Evolutionary conservation across 306 rosid genomes (phyloP).

Genomic region (Elaeagnus macrophylla): DNA sequence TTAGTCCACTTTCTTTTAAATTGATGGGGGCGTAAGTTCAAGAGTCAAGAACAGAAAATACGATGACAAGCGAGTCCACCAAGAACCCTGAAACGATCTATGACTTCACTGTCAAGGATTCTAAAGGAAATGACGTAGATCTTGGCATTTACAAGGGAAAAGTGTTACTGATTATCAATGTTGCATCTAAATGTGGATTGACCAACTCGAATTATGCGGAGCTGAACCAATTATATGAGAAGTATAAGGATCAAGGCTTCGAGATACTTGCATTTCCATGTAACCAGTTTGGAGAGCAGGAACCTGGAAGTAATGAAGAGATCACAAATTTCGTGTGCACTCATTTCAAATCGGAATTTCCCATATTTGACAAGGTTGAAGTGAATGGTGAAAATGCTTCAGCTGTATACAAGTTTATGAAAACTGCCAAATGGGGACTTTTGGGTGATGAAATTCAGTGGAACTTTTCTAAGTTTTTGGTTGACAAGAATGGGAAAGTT

Average conservation of each 20-base stretch:
- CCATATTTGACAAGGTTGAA: constrained; percentile 87
- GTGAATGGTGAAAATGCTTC: constrained; percentile 66
- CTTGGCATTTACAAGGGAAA: constrained; percentile 59
- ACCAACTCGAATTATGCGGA: constrained; percentile 73
- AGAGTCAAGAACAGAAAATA: no score
- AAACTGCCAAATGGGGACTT: constrained; percentile 52
- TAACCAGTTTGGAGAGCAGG: constrained; percentile 75
- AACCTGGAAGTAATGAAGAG: constrained; percentile 80
- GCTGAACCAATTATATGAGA: constrained; percentile 66
- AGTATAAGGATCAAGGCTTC: constrained; percentile 68
- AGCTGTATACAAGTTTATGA: constrained; percentile 65
- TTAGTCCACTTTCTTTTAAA: no score
- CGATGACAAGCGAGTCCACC: no score
- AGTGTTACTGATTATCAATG: constrained; percentile 65
- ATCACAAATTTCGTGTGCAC: constrained; percentile 73
- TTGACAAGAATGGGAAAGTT: constrained; percentile 61
- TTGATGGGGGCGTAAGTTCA: no score
- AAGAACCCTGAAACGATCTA: no score
- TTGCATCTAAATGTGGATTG: constrained; percentile 96
- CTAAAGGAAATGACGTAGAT: constrained; percentile 51
- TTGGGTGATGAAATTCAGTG: constrained; percentile 79
- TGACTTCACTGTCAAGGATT: constrained; percentile 26
- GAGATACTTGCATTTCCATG: constrained; percentile 88
- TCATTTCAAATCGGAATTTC: constrained; percentile 78
- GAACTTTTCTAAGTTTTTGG: constrained; percentile 81